These are phyloP conservation scores for Aspergillus sclerotioniger DNA, from an alignment of 495 filamentous ascomycete genomes.

Conservation along the genomic window DNA sequence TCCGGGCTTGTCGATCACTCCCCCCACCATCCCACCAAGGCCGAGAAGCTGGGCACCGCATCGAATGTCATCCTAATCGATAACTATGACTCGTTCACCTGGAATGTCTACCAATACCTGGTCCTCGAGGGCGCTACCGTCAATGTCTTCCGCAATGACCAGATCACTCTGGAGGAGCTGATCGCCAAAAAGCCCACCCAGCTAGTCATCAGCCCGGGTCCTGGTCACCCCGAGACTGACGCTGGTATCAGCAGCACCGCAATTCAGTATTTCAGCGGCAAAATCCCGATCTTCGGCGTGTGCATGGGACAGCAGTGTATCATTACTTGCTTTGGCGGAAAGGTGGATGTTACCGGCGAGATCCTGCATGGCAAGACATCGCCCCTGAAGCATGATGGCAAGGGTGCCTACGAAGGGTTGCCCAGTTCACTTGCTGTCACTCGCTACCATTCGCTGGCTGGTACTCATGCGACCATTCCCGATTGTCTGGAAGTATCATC, in stretches of 20 bases:
- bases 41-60: slow-evolving; percentile 66
- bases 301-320: slow-evolving; percentile 99
- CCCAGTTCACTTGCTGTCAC: slow-evolving; percentile 81
- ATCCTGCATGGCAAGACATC: slow-evolving; percentile 98
- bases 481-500: slow-evolving; percentile 86
- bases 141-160: slow-evolving; percentile 87
- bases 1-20: slow-evolving; percentile 77
- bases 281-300: slow-evolving; percentile 93
- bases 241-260: slow-evolving; percentile 89
- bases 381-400: slow-evolving; percentile 78
- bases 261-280: slow-evolving; percentile 89
- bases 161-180: slow-evolving; percentile 80
- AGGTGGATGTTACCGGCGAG: slow-evolving; percentile 90
- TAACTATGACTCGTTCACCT: slow-evolving; percentile 99
- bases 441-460: slow-evolving; percentile 93
- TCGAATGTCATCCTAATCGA: slow-evolving; percentile 94
- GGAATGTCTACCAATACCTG: slow-evolving; percentile 98
- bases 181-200: slow-evolving; percentile 83
- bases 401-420: slow-evolving; percentile 80
- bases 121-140: slow-evolving; percentile 90
- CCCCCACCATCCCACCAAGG: slow-evolving; percentile 72
- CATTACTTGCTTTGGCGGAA: slow-evolving; percentile 84
- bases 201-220: slow-evolving; percentile 90
- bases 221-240: slow-evolving; percentile 86
- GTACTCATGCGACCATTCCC: slow-evolving; percentile 85